Evolutionary conservation across 1,284 basidiomycete species (phyloP).

Genomic region (Ganoderma meredithae): DNA sequence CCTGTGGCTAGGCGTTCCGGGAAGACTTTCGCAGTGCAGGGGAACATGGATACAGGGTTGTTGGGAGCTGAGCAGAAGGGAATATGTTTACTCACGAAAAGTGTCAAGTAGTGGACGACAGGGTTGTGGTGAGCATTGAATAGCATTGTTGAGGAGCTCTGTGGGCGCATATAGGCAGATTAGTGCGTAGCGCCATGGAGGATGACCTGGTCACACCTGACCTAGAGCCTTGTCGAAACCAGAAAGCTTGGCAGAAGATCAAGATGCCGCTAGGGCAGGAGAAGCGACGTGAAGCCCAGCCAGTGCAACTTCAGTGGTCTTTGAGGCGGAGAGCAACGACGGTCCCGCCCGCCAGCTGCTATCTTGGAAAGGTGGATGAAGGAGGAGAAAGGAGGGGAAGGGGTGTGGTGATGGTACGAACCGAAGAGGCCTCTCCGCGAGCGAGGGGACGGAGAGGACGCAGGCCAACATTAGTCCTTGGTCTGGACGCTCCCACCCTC

Average conservation of each 20-base stretch:
- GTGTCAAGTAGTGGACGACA: slow-evolving; percentile 53
- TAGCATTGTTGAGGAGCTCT: slow-evolving; percentile 30
- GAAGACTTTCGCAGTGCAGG: neutral
- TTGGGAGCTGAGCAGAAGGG: neutral
- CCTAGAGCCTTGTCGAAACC: slow-evolving; percentile 35
- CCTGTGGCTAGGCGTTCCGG: neutral
- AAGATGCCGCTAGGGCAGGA: slow-evolving; percentile 56
- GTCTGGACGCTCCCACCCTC: neutral
- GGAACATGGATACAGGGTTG: neutral
- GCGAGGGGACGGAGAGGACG: slow-evolving; percentile 17
- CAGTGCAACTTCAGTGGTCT: slow-evolving; percentile 37
- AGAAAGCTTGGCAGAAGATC: slow-evolving; percentile 36
- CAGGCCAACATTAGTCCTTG: slow-evolving; percentile 3
- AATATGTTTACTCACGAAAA: slow-evolving; percentile 54
- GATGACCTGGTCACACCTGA: slow-evolving; percentile 13
- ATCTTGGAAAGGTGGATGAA: slow-evolving; percentile 39
- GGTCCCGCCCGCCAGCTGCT: slow-evolving; percentile 59
- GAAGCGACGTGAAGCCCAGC: slow-evolving; percentile 40
- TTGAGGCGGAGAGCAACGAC: slow-evolving; percentile 38
- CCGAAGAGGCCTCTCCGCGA: slow-evolving; percentile 26
- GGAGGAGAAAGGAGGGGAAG: slow-evolving; percentile 32
- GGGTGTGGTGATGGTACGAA: slow-evolving; percentile 32
- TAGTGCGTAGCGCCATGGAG: slow-evolving; percentile 15
- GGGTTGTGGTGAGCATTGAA: slow-evolving; percentile 40
- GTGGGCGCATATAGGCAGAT: neutral